A percentile compares a stretch with the other conserved stretches of the same genome.
These are phyloP conservation scores for Tulasnella sp. DNA, from an alignment of 768 basidiomycete species.

Conservation along the genomic window DNA sequence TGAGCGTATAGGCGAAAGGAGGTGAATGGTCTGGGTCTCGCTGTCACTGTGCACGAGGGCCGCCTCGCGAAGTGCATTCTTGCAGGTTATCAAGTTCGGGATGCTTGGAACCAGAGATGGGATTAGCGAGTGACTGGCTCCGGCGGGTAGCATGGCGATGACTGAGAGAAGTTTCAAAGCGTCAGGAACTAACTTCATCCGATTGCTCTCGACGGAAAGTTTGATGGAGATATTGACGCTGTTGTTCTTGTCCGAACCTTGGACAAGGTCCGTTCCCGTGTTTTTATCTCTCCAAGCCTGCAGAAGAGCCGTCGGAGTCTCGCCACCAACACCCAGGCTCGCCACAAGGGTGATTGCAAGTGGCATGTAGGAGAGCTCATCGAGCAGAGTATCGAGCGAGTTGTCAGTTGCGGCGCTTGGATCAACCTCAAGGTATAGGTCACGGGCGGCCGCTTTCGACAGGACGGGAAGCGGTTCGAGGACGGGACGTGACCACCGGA, in stretches of 20 bases:
- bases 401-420: neutral
- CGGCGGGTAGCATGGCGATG: neutral
- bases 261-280: neutral
- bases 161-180: neutral
- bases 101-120: neutral
- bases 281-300: neutral
- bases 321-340: neutral
- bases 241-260: neutral
- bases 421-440: neutral
- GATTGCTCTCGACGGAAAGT: neutral
- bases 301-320: neutral
- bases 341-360: neutral
- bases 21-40: neutral
- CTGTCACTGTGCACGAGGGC: neutral
- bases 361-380: neutral
- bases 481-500: conserved; percentile 7
- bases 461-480: neutral
- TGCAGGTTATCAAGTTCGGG: neutral
- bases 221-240: neutral
- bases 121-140: neutral
- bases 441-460: conserved; percentile 14
- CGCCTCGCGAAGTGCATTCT: neutral
- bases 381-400: neutral
- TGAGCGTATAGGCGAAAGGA: neutral
- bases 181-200: neutral